These are phyloP conservation scores for Ogataea salicorniae DNA, from an alignment of 805 yeast species.

Conservation along the genomic window DNA sequence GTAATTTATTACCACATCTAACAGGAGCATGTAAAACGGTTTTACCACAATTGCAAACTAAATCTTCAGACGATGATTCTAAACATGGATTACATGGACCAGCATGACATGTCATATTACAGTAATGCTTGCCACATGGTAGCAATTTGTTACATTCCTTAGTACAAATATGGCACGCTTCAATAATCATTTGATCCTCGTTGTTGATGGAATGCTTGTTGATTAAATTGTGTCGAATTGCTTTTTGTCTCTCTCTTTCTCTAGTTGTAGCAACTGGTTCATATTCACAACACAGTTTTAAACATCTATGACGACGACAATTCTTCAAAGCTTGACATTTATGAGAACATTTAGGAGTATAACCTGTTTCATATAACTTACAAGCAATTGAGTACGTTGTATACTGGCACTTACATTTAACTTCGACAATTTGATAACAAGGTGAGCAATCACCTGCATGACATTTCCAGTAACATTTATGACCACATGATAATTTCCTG, in stretches of 20 bases:
- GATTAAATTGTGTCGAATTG: slow-evolving; percentile 38
- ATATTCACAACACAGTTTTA: slow-evolving; percentile 60
- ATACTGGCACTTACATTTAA: slow-evolving; percentile 60
- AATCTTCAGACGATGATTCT: slow-evolving; percentile 74
- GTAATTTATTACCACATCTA: slow-evolving; percentile 70
- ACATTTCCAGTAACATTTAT: slow-evolving; percentile 59
- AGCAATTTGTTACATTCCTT: slow-evolving; percentile 56
- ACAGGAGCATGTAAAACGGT: slow-evolving; percentile 79
- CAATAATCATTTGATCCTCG: slow-evolving; percentile 56
- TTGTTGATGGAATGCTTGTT: slow-evolving; percentile 22
- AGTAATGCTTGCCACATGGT: slow-evolving; percentile 61
- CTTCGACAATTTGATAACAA: slow-evolving; percentile 50
- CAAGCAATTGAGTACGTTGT: slow-evolving; percentile 61
- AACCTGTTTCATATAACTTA: slow-evolving; percentile 44
- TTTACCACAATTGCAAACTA: slow-evolving; percentile 75
- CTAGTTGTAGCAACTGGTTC: slow-evolving; percentile 57
- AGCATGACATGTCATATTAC: slow-evolving; percentile 67
- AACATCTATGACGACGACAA: slow-evolving; percentile 79
- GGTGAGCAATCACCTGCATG: slow-evolving; percentile 72
- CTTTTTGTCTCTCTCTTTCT: slow-evolving; percentile 46
- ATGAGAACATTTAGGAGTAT: slow-evolving; percentile 56
- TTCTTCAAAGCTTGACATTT: slow-evolving; percentile 71
- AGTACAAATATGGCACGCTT: slow-evolving; percentile 71
- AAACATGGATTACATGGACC: slow-evolving; percentile 80
- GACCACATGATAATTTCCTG: slow-evolving; percentile 67